A percentile compares a stretch with the other conserved stretches of the same genome.
phyloP scores from a whole-genome alignment of 257 asterid genomes.

The Solanum habrochaites region DNA sequence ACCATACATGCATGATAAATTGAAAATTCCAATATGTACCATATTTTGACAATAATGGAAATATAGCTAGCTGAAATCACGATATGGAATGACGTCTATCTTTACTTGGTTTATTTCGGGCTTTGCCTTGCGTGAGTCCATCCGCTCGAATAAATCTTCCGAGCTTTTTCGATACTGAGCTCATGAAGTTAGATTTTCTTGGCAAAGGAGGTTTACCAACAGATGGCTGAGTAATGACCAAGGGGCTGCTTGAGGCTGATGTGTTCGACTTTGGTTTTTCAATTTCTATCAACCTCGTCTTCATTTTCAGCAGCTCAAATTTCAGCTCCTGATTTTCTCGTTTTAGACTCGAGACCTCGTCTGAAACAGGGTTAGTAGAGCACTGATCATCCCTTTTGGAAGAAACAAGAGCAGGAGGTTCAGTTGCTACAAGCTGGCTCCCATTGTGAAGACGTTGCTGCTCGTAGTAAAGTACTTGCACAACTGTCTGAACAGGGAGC shows the following conservation, averaged over 20 bases:
- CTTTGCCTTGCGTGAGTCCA: conserved; percentile 25
- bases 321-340: conserved; percentile 69
- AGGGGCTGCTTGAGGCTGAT: conserved; percentile 24
- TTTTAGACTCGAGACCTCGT: conserved; percentile 34
- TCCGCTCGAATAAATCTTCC: conserved; percentile 48
- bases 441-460: conserved; percentile 71
- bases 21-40: neutral
- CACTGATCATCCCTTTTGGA: conserved; percentile 11
- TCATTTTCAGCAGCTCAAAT: conserved; percentile 47
- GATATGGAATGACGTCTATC: conserved; percentile 76
- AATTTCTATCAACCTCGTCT: conserved; percentile 39
- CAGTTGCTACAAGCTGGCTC: conserved; percentile 8
- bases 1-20: neutral
- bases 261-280: conserved; percentile 21
- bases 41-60: neutral
- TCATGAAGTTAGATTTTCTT: conserved; percentile 37
- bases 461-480: conserved; percentile 88
- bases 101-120: conserved; percentile 40
- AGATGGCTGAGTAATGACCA: conserved; percentile 9
- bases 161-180: conserved; percentile 54
- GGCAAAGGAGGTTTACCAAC: conserved; percentile 57
- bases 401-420: conserved; percentile 22
- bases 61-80: conserved; percentile 15
- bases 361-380: conserved; percentile 13
- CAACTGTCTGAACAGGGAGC: conserved; percentile 79